Base-by-base conservation (phyloP, 2,329 filamentous ascomycete species). In the Teratosphaeria epicoccoides region DNA sequence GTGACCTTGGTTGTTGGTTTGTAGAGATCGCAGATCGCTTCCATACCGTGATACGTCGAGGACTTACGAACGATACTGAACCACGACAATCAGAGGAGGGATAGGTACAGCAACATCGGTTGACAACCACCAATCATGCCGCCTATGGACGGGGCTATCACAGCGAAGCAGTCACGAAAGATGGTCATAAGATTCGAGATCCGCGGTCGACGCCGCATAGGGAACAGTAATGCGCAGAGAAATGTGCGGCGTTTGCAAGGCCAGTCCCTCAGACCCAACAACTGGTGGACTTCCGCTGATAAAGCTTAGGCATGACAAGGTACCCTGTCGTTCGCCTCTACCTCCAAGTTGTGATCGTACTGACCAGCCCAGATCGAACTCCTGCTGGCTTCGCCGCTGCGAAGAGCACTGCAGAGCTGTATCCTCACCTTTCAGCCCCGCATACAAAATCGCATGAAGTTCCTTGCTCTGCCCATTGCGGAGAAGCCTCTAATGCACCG, bases 131-230 rank as follows among this genome's bases (percentile, higher is more conserved):
- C 33, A 40, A 17, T 17, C 14, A 53, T 65, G 61, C 48, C 61
- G 12, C 61, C 60, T 6, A 66, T 54, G 63, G 60, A 1, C 61
- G 65, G 57, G 63, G 63, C 29, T 64, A 55, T 43, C 63, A 66
- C 51, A 58, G 55, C 11, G 46, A 51, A 23, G 59, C 53, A 20
- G 57, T 64, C 46, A 52, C 54, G 1, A 54, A 57, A 23, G 53
- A 66, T 14, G 63, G 63, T 12, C 55, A 61, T 44, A 45, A 57
- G 29, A 56, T 66, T 7, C 57, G 53, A 7, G 63, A 66, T 46
- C 60, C 63, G 11, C 40, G 49, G 11, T 52, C 65, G 20, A 66
- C 63, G 24, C 55, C 57, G 6, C 49, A 61, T 24, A 63, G 63
- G 28, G 49, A 59, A 40, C 52, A 62, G 40, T 59, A 65, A 52